These are phyloP conservation scores for Ricinus communis DNA, from an alignment of 345 rosid genomes.

Conservation along the genomic window DNA sequence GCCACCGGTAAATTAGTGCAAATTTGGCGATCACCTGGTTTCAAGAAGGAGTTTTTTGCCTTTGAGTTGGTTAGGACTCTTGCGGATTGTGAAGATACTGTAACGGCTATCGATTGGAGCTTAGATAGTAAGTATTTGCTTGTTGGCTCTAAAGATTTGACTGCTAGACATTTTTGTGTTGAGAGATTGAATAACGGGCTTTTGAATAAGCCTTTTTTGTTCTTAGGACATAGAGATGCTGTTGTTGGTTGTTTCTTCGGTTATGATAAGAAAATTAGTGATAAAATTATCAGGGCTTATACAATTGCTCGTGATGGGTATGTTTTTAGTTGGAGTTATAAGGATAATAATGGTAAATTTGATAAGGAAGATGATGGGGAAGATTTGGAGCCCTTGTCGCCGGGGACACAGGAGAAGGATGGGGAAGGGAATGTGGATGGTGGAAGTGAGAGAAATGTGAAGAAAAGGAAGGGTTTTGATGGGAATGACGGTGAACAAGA, in stretches of 20 bases:
- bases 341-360: slow-evolving; percentile 27
- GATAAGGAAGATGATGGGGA: slow-evolving; percentile 31
- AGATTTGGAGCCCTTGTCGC: slow-evolving; percentile 52
- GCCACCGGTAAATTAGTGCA: slow-evolving; percentile 82
- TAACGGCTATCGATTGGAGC: slow-evolving; percentile 72
- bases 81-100: slow-evolving; percentile 68
- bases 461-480: slow-evolving; percentile 63
- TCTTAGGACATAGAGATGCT: slow-evolving; percentile 85
- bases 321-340: slow-evolving; percentile 71
- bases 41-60: slow-evolving; percentile 63
- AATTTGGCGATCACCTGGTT: slow-evolving; percentile 88
- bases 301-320: slow-evolving; percentile 79
- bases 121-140: slow-evolving; percentile 71
- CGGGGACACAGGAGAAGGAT: slow-evolving; percentile 60
- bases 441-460: slow-evolving; percentile 21
- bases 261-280: slow-evolving; percentile 56
- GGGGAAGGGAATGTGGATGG: slow-evolving; percentile 29
- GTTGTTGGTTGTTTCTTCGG: slow-evolving; percentile 88
- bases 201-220: slow-evolving; percentile 66
- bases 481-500: slow-evolving; percentile 43
- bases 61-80: slow-evolving; percentile 76
- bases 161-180: slow-evolving; percentile 71
- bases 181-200: slow-evolving; percentile 53
- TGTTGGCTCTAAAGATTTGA: slow-evolving; percentile 82
- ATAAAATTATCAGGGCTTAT: slow-evolving; percentile 51